Base-by-base conservation (phyloP, 2,329 filamentous ascomycete species). In the Fusarium hainanense region DNA sequence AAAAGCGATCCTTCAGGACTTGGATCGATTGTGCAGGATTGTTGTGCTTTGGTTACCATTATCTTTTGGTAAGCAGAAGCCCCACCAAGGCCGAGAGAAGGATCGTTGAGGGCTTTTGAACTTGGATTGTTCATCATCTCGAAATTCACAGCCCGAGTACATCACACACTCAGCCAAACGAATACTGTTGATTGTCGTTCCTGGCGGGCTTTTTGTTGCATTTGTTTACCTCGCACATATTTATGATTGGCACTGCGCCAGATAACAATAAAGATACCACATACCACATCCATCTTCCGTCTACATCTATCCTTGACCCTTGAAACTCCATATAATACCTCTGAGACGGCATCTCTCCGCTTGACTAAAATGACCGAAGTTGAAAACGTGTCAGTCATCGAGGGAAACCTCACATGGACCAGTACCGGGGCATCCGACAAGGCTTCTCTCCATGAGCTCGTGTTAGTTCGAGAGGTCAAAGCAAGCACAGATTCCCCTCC, bases 371-470 rank as follows among this genome's bases (percentile, higher is more conserved):
- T 30, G 8, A 28, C 40, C 23, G 13, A 34, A 12, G 73, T 75
- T 1, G 47, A 70, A 27, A 56, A 70, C 42, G 60, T 79, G 49
- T 63, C 55, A 18, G 42, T 78, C 37, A 52, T 63, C 6, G 71
- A 75, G 18, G 69, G 64, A 18, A 66, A 61, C 40, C 60, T 81
- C 43, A 72, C 70, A 7, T 81, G 78, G 77, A 75, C 65, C 32
- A 34, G 42, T 20, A 43, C 58, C n/a, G 66, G 62, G 6, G 13
- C 27, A 47, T 58, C 71, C 58, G 62, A 61, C 11, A 67, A 16
- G 21, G 50, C 69, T 11, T 66, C 66, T 16, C n/a, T 66, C 34
- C 64, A 76, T 52, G 70, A 79, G 43, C 20, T 81, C 5, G 25
- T 81, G 16, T 76, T 80, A 41, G 59, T 75, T 25, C 49, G 78